phyloP scores from a whole-genome alignment of 768 basidiomycete species.

The Lactarius quietus region DNA sequence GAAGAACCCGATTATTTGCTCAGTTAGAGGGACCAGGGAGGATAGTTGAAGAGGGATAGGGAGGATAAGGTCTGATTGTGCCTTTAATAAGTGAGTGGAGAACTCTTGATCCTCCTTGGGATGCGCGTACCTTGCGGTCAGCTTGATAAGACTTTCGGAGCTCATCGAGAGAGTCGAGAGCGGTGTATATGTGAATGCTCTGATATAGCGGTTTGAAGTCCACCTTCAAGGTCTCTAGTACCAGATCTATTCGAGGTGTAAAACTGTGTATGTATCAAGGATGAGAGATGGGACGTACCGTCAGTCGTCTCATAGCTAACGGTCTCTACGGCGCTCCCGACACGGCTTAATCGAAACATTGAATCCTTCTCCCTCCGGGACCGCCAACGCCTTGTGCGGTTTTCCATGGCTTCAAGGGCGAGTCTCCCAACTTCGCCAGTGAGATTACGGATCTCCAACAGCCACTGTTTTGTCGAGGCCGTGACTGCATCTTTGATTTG shows the following conservation, averaged over 20 bases:
- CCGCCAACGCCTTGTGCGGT: constrained; percentile 79
- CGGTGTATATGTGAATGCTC: constrained; percentile 94
- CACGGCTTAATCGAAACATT: constrained; percentile 66
- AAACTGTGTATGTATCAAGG: neutral
- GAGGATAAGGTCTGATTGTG: constrained; percentile 95
- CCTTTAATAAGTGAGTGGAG: constrained; percentile 43
- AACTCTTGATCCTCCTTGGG: neutral
- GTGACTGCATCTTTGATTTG: constrained; percentile 94
- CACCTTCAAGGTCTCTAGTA: constrained; percentile 80
- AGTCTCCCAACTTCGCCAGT: constrained; percentile 81
- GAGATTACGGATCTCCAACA: constrained; percentile 89
- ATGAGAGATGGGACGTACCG: constrained; percentile 51
- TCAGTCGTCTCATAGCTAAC: constrained; percentile 93
- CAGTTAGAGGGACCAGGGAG: constrained; percentile 71
- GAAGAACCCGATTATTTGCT: constrained; percentile 97
- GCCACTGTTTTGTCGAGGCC: constrained; percentile 94
- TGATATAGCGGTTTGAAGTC: constrained; percentile 96
- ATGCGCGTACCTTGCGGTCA: constrained; percentile 74
- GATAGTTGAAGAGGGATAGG: constrained; percentile 64
- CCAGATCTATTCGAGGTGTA: constrained; percentile 57
- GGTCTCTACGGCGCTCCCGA: constrained; percentile 90
- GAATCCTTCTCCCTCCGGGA: constrained; percentile 80
- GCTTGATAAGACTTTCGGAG: constrained; percentile 91
- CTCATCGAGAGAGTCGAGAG: constrained; percentile 86
- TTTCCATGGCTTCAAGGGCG: constrained; percentile 88